A percentile compares a stretch with the other conserved stretches of the same genome.
phyloP scores from a whole-genome alignment of 2,329 filamentous ascomycete species.

The Ascochyta koolunga region DNA sequence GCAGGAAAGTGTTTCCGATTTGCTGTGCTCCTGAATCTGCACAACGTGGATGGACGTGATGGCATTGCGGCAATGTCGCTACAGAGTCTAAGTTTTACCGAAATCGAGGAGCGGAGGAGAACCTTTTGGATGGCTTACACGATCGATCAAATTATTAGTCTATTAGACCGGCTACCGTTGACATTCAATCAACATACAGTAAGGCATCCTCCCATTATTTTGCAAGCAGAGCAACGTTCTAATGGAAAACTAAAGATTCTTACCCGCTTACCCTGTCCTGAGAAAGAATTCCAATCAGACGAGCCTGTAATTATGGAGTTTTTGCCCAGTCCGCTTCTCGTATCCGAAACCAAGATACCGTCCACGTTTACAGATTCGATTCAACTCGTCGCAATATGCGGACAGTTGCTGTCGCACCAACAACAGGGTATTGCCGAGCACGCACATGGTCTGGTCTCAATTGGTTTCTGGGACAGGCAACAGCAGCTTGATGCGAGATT shows the following conservation, averaged over 20 bases:
- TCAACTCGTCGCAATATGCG: constrained; percentile 1
- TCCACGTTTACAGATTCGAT: constrained; percentile 8
- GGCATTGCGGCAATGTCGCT: neutral
- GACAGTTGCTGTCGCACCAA: constrained; percentile 1
- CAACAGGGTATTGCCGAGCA: constrained; percentile 6
- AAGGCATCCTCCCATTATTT: neutral
- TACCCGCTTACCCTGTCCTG: constrained; percentile 4
- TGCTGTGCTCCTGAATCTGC: constrained; percentile 1
- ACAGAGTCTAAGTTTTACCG: neutral
- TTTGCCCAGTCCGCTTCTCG: neutral
- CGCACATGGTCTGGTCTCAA: neutral
- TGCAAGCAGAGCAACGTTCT: neutral
- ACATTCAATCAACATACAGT: constrained; percentile 4
- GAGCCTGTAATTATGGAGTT: neutral
- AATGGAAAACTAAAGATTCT: neutral
- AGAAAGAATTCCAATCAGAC: constrained; percentile 9
- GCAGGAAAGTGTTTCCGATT: constrained; percentile 6
- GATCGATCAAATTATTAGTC: constrained; percentile 3
- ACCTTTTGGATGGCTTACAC: constrained; percentile 9
- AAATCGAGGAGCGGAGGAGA: constrained; percentile 2
- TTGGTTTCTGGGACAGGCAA: constrained; percentile 4
- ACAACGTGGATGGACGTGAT: constrained; percentile 4
- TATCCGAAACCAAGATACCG: neutral
- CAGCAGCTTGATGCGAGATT: constrained; percentile 3
- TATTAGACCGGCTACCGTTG: constrained; percentile 2